Evolutionary conservation across 441 rosid genomes (phyloP), one percentile per base, ranked within the genome.

Genomic region (Codiaeum variegatum): DNA sequence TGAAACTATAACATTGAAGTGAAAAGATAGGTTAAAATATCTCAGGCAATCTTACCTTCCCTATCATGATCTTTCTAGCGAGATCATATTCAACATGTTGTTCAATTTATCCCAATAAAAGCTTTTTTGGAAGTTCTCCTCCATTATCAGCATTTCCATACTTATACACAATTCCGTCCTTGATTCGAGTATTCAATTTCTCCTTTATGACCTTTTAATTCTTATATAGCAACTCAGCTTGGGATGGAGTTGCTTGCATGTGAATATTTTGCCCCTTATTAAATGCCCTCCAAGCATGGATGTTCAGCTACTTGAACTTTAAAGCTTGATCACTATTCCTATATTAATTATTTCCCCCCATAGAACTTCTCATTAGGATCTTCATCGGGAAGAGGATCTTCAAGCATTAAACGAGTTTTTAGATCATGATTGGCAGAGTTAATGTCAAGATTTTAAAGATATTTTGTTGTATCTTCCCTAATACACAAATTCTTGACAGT

Each of bases 261-360:
- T 93, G 97, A 72, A 92, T 83, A 80, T 91, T 96, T 76, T 90
- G 96, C 54, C 97, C 97, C 82, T 94, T 94, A 2, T 94, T 97
- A 86, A 90, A 90, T 26, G 92, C 94, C 80, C 89, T 93, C 90
- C 87, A 88, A n/a, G 96, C 81, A 76, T 89, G 96, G 68, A 87
- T 66, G 62, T 92, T 88, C 26, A 94, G 81, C 72, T 90, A 90
- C 88, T 90, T 94, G 75, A 94, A 92, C 77, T 92, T 95, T 82
- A 84, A n/a, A 52, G 97, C 95, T 81, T 94, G 97, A 26, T 97
- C 98, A 67, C 97, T 91, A 69, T 77, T 78, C 78, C 97, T 88
- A 28, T 88, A 84, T 60, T 90, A 91, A 76, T 91, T 93, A 72
- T 93, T 96, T 75, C 97, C 98, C 98, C 73, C 1, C 71, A 75